Base-by-base conservation (phyloP, 306 rosid genomes). In the Vigna nakashimae region DNA sequence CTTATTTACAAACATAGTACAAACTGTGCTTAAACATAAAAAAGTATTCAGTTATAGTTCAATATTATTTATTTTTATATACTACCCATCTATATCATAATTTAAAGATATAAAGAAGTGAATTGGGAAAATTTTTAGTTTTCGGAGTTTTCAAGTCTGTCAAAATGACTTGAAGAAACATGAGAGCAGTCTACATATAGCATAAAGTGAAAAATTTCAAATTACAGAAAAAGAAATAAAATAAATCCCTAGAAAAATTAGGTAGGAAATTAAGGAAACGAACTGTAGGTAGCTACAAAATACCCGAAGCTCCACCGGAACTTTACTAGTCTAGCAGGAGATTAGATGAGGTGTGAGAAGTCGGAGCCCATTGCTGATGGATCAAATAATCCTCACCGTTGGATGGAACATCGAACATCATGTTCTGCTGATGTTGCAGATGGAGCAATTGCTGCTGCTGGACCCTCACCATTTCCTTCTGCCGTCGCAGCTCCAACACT, bases 401-500 rank as follows among this genome's bases (percentile, higher is more conserved):
- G 74, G 97, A 76, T 77, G 86, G 16, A 18, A 79, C 83, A 68
- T 94, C 93, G 20, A 89, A 94, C 69, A 83, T 76, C 78, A 89
- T 62, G 43, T 51, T 85, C 80, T 85, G 93, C 38, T 82, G 94
- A 50, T 75, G 92, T 7, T 79, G 85, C 26, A 81, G 84, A 12
- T 83, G 90, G 69, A 81, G 73, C 18, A 81, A 86, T 17, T 87
- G 87, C 14, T 84, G 85, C 3, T 82, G 83, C 22, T 83, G 86
- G 32, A 84, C 12, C 78, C 56, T 74, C 78, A 67, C 15, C 84
- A 86, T 56, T 77, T 95, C 99, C 82, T 91, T 95, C 86, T 95
- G 98, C 1, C 98, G 93, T 42, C 98, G 84, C 12, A 95, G 92
- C 84, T 95, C 99, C 81, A 92, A 34, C 20, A 95, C 99, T 67